Percentiles rank a stretch among this genome's conserved stretches.
These are phyloP conservation scores for Blastomyces parvus DNA, from an alignment of 2,329 filamentous ascomycete genomes.

Conservation along the genomic window DNA sequence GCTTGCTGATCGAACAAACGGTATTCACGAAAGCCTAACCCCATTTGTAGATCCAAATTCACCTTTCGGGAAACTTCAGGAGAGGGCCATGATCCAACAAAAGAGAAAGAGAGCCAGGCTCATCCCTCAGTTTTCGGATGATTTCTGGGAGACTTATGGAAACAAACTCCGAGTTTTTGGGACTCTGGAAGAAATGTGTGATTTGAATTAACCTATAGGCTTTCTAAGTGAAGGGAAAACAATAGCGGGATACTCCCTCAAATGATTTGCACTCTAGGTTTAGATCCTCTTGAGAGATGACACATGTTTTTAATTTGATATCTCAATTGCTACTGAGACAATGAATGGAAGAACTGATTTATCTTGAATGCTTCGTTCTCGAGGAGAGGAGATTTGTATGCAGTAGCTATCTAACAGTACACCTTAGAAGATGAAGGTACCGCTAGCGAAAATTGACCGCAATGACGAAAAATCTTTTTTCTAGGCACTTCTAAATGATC, in stretches of 20 bases:
- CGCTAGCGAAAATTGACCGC: constrained; percentile 98
- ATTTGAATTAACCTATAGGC: constrained; percentile 13
- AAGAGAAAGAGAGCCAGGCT: constrained; percentile 31
- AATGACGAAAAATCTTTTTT: constrained; percentile 45
- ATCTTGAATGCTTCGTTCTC: not conserved
- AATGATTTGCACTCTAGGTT: not conserved
- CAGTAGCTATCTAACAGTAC: constrained; percentile 96
- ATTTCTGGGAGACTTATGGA: constrained; percentile 50
- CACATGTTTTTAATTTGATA: not conserved
- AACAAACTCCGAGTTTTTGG: constrained; percentile 54
- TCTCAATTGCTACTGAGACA: not conserved
- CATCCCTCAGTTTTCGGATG: constrained; percentile 43
- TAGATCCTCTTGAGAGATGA: not conserved
- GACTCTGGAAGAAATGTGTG: constrained; percentile 44
- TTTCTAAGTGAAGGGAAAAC: not conserved
- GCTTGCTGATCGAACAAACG: constrained; percentile 17
- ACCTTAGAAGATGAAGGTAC: constrained; percentile 72
- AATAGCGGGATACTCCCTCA: too few relatives aligned
- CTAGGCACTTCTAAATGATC: constrained; percentile 92
- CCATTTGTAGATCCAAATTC: not conserved
- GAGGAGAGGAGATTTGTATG: constrained; percentile 51
- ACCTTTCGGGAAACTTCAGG: not conserved
- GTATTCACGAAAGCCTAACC: constrained; percentile 8
- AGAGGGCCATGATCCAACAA: constrained; percentile 18
- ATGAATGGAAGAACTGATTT: not conserved